Evolutionary conservation across 225 moss, liverwort and hornwort genomes (phyloP).

Genomic region (Sphagnum tenellum): DNA sequence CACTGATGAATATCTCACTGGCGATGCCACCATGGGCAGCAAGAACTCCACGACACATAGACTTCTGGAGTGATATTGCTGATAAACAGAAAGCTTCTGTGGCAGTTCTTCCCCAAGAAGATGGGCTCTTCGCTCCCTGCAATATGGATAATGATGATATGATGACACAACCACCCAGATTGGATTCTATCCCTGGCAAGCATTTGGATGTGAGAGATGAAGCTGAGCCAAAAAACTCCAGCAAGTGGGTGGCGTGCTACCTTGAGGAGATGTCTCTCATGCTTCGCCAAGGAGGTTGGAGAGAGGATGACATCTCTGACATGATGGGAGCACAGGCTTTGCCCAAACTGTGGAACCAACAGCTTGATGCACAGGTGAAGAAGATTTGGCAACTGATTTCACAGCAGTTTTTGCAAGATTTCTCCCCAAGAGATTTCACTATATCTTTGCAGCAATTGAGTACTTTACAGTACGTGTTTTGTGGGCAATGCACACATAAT

Average conservation of each 20-base stretch:
- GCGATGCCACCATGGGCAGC: conserved; percentile 76
- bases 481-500: no score
- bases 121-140: no score
- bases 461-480: no score
- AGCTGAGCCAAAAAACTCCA: no score
- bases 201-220: no score
- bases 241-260: conserved; percentile 66
- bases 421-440: background rate
- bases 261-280: conserved; percentile 66
- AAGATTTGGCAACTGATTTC: conserved; percentile 7
- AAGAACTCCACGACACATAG: conserved; percentile 71
- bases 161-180: no score
- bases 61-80: conserved; percentile 86
- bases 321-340: conserved; percentile 60
- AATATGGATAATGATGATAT: no score
- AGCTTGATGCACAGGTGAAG: conserved; percentile 41
- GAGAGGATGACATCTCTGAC: conserved; percentile 77
- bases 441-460: background rate
- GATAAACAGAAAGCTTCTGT: conserved; percentile 40
- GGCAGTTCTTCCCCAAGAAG: no score
- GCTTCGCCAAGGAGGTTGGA: conserved; percentile 87
- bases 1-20: conserved; percentile 35
- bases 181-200: no score
- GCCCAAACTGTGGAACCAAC: conserved; percentile 28
- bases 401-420: conserved; percentile 1